A percentile compares a stretch with the other conserved stretches of the same genome.
Conservation (phyloP, 257 asterid genomes). For the Lycium barbarum region DNA sequence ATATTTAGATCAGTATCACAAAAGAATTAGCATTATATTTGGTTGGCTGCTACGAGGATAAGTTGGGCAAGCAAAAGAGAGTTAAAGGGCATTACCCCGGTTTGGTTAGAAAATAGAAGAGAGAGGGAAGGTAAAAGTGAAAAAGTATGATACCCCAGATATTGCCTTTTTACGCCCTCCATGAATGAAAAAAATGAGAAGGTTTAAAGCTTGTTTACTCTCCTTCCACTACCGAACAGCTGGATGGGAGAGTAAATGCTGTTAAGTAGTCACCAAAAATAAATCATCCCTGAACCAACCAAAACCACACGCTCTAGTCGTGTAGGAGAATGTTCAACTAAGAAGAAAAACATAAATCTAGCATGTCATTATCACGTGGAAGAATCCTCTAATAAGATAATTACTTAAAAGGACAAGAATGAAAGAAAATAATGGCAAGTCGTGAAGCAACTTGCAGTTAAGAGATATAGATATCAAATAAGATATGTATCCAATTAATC, state of each 20-base stretch:
- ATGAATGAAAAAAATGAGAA: not conserved
- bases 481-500: not conserved
- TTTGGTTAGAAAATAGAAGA: not conserved
- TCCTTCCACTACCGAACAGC: not conserved
- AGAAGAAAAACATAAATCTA: not conserved
- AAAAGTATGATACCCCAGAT: not conserved
- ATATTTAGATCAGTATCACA: not conserved
- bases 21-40: not conserved
- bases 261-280: not conserved
- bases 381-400: not conserved
- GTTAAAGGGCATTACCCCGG: not conserved
- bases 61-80: not conserved
- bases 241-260: not conserved
- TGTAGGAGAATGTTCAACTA: not conserved
- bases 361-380: not conserved
- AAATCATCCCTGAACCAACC: not conserved
- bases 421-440: not conserved
- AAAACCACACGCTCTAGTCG: not conserved
- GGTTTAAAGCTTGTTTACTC: not conserved
- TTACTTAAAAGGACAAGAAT: not conserved
- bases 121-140: not conserved
- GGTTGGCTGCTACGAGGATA: not conserved
- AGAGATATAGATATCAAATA: not conserved
- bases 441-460: not conserved
- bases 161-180: not conserved